These are phyloP conservation scores for Metarhizium album DNA, from an alignment of 2,329 filamentous ascomycete genomes.

Conservation along the genomic window DNA sequence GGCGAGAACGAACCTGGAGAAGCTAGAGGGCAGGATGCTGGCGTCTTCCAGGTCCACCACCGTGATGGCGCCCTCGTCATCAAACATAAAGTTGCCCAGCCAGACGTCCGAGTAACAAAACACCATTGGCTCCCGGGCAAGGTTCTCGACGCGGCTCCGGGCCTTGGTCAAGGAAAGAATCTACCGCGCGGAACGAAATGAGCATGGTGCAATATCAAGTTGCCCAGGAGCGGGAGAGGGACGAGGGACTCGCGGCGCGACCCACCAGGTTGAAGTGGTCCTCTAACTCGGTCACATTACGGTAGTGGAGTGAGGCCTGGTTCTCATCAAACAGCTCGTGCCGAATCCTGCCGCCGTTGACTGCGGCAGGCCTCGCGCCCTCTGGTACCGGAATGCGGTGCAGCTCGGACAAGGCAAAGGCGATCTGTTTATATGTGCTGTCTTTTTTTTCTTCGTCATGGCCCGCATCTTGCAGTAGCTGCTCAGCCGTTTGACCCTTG, in stretches of 20 bases:
- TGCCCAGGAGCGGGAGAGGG: too few relatives aligned
- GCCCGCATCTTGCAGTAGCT: slow-evolving; percentile 3
- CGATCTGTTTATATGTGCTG: slow-evolving; percentile 7
- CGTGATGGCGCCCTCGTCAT: slow-evolving; percentile 5
- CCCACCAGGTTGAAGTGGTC: slow-evolving; percentile 11
- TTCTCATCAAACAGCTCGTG: slow-evolving; percentile 6
- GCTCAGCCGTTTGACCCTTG: slow-evolving; percentile 2
- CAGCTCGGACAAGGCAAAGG: slow-evolving; percentile 9
- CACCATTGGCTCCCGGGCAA: slow-evolving; percentile 11
- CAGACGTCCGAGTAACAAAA: slow-evolving; percentile 11
- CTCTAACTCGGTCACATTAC: slow-evolving; percentile 10
- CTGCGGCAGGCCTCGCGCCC: neutral
- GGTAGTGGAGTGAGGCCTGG: slow-evolving; percentile 9
- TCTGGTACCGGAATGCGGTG: slow-evolving; percentile 10
- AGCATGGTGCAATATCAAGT: too few relatives aligned
- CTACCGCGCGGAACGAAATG: neutral
- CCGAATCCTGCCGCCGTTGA: slow-evolving; percentile 1
- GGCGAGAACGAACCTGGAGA: slow-evolving; percentile 3
- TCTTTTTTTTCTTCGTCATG: slow-evolving; percentile 7
- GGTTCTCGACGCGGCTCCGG: slow-evolving; percentile 2
- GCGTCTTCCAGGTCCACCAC: slow-evolving; percentile 9
- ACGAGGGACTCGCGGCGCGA: slow-evolving; percentile 1
- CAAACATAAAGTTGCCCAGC: slow-evolving; percentile 11
- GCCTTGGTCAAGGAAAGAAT: slow-evolving; percentile 6
- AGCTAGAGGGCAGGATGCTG: slow-evolving; percentile 13